Evolutionary conservation across 495 filamentous ascomycete genomes (phyloP).

Genomic region (Massariosphaeria phaeospora): DNA sequence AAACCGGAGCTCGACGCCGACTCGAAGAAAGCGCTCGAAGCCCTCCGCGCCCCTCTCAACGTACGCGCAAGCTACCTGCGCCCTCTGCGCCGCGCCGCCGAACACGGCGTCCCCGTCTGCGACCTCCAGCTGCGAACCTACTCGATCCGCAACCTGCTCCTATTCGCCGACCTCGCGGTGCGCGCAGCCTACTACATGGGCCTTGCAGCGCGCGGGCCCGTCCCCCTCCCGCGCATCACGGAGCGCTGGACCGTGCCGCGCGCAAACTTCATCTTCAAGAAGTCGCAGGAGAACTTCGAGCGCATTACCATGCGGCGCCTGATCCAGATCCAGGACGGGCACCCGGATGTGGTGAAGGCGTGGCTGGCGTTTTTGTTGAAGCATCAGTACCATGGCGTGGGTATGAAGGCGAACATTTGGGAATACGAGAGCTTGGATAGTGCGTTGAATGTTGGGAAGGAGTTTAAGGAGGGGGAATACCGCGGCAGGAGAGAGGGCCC

Average conservation of each 20-base stretch:
- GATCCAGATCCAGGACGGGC: slow-evolving; percentile 90
- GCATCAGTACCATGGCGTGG: slow-evolving; percentile 86
- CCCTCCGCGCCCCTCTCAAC: slow-evolving; percentile 60
- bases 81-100: slow-evolving; percentile 68
- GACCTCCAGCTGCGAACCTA: slow-evolving; percentile 92
- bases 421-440: slow-evolving; percentile 63
- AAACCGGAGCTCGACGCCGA: slow-evolving; percentile 8
- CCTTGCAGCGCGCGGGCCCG: slow-evolving; percentile 78
- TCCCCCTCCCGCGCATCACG: slow-evolving; percentile 79
- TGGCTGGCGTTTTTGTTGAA: slow-evolving; percentile 91
- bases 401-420: slow-evolving; percentile 98
- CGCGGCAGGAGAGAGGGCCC: slow-evolving; percentile 28
- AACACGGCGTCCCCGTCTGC: slow-evolving; percentile 75
- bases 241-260: slow-evolving; percentile 93
- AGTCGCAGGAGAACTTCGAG: slow-evolving; percentile 96
- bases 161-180: slow-evolving; percentile 91
- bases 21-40: slow-evolving; percentile 28
- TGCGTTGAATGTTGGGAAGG: slow-evolving; percentile 34
- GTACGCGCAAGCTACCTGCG: slow-evolving; percentile 82
- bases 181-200: slow-evolving; percentile 91
- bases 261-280: slow-evolving; percentile 89
- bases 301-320: slow-evolving; percentile 77
- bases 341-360: slow-evolving; percentile 77
- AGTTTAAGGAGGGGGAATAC: slow-evolving; percentile 31
- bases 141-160: slow-evolving; percentile 82